Evolutionary conservation across 2,329 filamentous ascomycete genomes (phyloP).

Genomic region (Colletotrichum tanaceti): DNA sequence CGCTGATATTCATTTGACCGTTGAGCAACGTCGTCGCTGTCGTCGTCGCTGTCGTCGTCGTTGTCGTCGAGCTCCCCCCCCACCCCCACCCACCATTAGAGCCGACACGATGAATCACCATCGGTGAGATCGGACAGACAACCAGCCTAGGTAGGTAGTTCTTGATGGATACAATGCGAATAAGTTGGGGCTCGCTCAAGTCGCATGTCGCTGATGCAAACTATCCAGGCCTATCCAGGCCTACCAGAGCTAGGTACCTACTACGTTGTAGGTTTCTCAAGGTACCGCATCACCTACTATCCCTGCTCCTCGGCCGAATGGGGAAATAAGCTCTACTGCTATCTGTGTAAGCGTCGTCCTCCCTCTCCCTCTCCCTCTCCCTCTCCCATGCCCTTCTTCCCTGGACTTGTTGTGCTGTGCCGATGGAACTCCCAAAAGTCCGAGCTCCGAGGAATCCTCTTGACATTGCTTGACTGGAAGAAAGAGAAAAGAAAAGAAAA

Average conservation of each 20-base stretch:
- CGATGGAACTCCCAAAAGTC: constrained; percentile 14
- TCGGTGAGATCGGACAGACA: background rate
- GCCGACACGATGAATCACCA: constrained; percentile 10
- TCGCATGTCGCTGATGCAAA: background rate
- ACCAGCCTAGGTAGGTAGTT: too few relatives aligned
- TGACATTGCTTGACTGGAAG: background rate
- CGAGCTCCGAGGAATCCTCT: constrained; percentile 22
- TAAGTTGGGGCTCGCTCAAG: too few relatives aligned
- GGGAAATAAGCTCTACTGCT: constrained; percentile 34
- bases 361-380: too few relatives aligned
- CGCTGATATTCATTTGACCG: background rate
- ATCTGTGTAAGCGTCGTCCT: constrained; percentile 9
- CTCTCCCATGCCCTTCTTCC: background rate
- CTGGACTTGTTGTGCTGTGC: background rate
- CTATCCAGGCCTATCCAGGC: too few relatives aligned
- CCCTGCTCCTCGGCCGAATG: constrained; percentile 22
- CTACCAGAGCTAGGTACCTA: constrained; percentile 6
- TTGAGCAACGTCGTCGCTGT: too few relatives aligned
- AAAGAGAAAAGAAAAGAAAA: too few relatives aligned
- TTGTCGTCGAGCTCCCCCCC: too few relatives aligned
- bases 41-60: too few relatives aligned
- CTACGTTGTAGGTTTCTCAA: background rate
- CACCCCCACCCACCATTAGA: too few relatives aligned
- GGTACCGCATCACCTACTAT: background rate
- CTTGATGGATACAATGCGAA: too few relatives aligned